Base-by-base conservation (phyloP, 2,329 filamentous ascomycete species). In the Dactylellina haptotyla region DNA sequence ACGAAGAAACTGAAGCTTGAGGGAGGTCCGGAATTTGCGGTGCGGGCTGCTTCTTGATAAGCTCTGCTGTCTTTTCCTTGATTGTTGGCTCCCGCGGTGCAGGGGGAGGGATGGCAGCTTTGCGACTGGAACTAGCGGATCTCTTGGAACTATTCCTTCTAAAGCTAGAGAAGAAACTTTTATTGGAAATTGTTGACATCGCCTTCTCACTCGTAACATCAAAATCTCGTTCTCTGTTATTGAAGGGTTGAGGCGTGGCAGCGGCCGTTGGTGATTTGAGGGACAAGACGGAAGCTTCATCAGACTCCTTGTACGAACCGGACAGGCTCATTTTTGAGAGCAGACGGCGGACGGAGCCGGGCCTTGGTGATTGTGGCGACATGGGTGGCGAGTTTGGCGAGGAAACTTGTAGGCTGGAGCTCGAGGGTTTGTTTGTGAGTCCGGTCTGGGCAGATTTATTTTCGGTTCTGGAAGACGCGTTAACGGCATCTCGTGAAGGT, bases 91-190 rank as follows among this genome's bases (percentile, higher is more conserved):
- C 61, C 18, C 61, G 26, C 16, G 62, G 61, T 26, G 54, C 66
- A 30, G 61, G 46, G 12, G 70, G 57, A n/a, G 58, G 63, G 28
- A 63, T 6, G 37, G 8, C 51, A 16, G 48, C 57, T 14, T 67
- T 75, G 9, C 64, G 56, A 25, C 45, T 51, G 10, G 70, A 67
- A 30, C 70, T 75, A 5, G 69, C 70, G 28, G 70, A 69, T 51
- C 70, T 61, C 57, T 75, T 75, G 41, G 70, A 75, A 32, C 63
- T 67, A 39, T 69, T 75, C 43, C 70, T 57, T 50, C 63, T 69
- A 43, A 75, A 75, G 51, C 70, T 69, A 34, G 69, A 73, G 18
- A 75, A 75, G 62, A 75, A 75, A 1, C 70, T 53, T 14, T 69
- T 67, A 57, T 57, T 69, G 50, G 51, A 67, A 32, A 69, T 57